Evolutionary conservation across 116 monocot genomes (phyloP), one percentile per base, ranked within the genome.

Genomic region (Cymodocea nodosa): DNA sequence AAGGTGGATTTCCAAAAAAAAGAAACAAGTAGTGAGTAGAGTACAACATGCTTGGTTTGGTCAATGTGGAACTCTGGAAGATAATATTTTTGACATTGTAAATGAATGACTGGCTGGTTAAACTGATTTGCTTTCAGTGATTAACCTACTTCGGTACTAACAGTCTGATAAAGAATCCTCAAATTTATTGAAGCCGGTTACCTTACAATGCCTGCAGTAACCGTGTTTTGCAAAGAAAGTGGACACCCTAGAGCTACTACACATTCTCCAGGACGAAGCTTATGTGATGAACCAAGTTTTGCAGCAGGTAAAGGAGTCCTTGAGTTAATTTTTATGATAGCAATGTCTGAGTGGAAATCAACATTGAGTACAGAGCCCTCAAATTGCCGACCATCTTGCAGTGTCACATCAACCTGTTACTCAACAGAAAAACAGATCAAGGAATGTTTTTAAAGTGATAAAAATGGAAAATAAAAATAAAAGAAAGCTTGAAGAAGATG

Each of bases 171-270:
- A 44, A 44, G 44, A 9, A 44, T 12, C 44, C 1, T 44, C 44
- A 44, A 44, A 44, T 44, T 44, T 44, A 44, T 44, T 44, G 44
- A 4, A 6, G 44, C 12, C 44, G 30, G 12, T 25, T 65, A 94
- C 94, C 94, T 94, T 50, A 94, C 84, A 63, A 94, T 94, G 23
- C 94, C 94, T 76, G 87, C 70, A 39, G 94, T 94, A 40, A 94
- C 73, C 4, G 94, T 90, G 67, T 90, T 94, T 59, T 85, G 90
- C 60, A 94, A 76, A 77, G 81, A 81, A 63, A 87, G 86, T 22
- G 94, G 90, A 56, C 85, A 94, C 24, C 94, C 94, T 64, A 90
- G 65, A 59, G 90, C 84, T 56, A 94, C 39, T 68, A 94, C 94
- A 87, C 84, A 87, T 55, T 94, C 90, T 56, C 94, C 94, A 57